Evolutionary conservation across 768 basidiomycete genomes (phyloP).

Genomic region (Imleria badia): DNA sequence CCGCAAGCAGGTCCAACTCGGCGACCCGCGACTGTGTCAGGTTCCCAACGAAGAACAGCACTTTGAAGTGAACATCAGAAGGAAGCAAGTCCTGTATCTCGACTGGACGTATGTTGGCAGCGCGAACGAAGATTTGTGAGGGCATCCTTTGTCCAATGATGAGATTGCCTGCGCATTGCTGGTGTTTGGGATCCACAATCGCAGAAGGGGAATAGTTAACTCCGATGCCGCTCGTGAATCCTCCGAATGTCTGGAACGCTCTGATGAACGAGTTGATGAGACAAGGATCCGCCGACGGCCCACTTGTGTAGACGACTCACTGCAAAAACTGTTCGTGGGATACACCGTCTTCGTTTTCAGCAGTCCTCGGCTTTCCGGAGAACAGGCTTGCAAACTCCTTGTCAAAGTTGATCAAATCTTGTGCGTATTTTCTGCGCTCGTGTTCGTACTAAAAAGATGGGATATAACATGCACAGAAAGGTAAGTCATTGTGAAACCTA

Average conservation of each 20-base stretch:
- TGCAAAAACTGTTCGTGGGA: constrained; percentile 37
- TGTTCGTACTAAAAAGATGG: constrained; percentile 55
- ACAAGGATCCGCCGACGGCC: neutral
- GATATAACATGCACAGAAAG: neutral
- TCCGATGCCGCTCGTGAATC: constrained; percentile 39
- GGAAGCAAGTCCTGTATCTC: constrained; percentile 44
- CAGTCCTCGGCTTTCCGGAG: constrained; percentile 61
- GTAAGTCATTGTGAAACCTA: constrained; percentile 19
- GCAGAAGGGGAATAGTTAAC: constrained; percentile 40
- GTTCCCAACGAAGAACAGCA: constrained; percentile 36
- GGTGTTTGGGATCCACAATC: constrained; percentile 34
- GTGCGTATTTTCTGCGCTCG: constrained; percentile 66
- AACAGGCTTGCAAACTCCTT: constrained; percentile 64
- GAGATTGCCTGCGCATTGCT: constrained; percentile 32
- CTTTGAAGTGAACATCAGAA: constrained; percentile 38
- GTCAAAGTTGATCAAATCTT: constrained; percentile 74
- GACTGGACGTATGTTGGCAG: constrained; percentile 36
- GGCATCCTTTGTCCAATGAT: constrained; percentile 40
- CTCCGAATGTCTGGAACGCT: constrained; percentile 38
- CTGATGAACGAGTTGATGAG: constrained; percentile 19
- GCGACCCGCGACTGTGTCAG: constrained; percentile 20
- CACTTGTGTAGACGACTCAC: constrained; percentile 15
- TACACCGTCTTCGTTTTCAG: constrained; percentile 35
- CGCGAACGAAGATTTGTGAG: constrained; percentile 35
- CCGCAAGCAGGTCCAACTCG: constrained; percentile 27